Base-by-base conservation (phyloP, 75 land plant species). In the Pinus taeda region DNA sequence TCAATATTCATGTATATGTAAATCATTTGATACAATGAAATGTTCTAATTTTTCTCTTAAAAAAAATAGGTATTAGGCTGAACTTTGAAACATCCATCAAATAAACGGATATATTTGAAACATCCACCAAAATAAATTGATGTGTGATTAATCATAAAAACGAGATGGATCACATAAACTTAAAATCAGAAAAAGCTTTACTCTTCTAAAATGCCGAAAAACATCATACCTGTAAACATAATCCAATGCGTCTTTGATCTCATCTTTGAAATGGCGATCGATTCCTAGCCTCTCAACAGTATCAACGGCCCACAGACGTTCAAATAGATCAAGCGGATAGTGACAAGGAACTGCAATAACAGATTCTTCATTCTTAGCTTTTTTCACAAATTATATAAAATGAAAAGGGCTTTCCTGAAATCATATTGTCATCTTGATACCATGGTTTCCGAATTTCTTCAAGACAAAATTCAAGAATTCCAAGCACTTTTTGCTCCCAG, bases 241-340 rank as follows among this genome's bases (percentile, higher is more conserved):
- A 57, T 82, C 76, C 6, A 82, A 69, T 36, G 56, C 3, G 3
- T 55, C 75, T 14, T 36, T 57, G 57, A 82, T 82, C 42, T 82
- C 82, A 14, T 61, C 15, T 18, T 64, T 30, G 55, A 82, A 82
- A 57, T 73, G 61, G 17, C 5, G 84, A 55, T 49, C 83, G 63
- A 81, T 79, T 3, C 83, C 83, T 14, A 89, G 83, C 24, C 89
- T 75, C 22, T 89, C 79, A 8, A 89, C 72, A 4, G 84, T 77
- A 39, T 89, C 91, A 55, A 89, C 84, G 0, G 82, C 82, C 91
- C 91, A 89, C 2, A 87, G 15, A 24, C 57, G 90, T 79, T 87
- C 91, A 59, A 89, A 84, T 37, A 89, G 60, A 22, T 74, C 63
- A 13, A 57, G 15, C 30, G 75, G 71, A 67, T 74, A 74, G 26